phyloP scores from a whole-genome alignment of 2,329 filamentous ascomycete species.

The Penicillium sp. region DNA sequence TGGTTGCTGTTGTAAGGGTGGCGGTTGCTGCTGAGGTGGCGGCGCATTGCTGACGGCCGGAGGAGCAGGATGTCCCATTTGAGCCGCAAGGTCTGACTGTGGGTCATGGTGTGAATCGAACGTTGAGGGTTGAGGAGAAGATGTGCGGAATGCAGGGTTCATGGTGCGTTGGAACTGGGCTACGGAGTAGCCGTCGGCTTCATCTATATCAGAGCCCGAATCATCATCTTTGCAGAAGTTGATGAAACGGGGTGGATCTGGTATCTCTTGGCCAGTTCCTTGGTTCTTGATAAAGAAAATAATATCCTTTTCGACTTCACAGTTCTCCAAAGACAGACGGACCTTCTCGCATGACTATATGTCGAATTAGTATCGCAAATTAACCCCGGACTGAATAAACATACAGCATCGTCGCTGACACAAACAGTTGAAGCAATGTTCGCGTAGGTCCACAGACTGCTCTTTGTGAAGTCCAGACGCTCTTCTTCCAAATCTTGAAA shows the following conservation, averaged over 20 bases:
- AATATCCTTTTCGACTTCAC: constrained; percentile 97
- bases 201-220: constrained; percentile 74
- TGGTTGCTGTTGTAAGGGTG: constrained; percentile 23
- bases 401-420: constrained; percentile 83
- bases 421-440: constrained; percentile 97
- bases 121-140: constrained; percentile 89
- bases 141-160: constrained; percentile 93
- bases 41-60: constrained; percentile 50
- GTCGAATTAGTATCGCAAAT: constrained; percentile 11
- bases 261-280: constrained; percentile 95
- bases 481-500: constrained; percentile 99
- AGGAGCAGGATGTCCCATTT: constrained; percentile 61
- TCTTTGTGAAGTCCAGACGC: constrained; percentile 93
- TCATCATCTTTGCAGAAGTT: constrained; percentile 94
- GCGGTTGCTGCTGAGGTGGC: constrained; percentile 46
- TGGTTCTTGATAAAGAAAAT: constrained; percentile 78
- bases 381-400: constrained; percentile 20
- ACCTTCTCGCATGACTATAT: constrained; percentile 85
- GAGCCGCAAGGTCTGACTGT: constrained; percentile 67
- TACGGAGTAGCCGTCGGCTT: constrained; percentile 94
- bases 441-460: constrained; percentile 95
- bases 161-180: constrained; percentile 94
- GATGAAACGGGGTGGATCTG: constrained; percentile 95
- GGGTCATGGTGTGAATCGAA: constrained; percentile 92
- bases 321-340: constrained; percentile 84